Percentiles rank a stretch among this genome's conserved stretches.
phyloP scores from a whole-genome alignment of 257 asterid species.

The Solanum appendiculatum region DNA sequence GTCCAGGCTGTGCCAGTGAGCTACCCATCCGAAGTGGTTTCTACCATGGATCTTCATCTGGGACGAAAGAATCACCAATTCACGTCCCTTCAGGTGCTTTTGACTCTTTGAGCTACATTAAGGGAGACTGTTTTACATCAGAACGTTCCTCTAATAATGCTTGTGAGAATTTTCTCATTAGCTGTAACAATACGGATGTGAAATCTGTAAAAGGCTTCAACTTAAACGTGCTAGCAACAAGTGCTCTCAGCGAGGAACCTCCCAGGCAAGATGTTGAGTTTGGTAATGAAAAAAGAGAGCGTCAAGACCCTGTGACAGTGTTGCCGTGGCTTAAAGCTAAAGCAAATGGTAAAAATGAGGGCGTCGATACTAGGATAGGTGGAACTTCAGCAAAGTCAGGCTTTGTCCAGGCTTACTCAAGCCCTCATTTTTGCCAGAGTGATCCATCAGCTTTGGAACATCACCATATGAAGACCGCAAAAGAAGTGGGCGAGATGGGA shows the following conservation, averaged over 20 bases:
- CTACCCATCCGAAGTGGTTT: slow-evolving; percentile 27
- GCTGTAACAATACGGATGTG: slow-evolving; percentile 15
- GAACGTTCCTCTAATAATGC: slow-evolving; percentile 23
- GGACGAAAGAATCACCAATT: slow-evolving; percentile 29
- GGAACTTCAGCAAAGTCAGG: slow-evolving; percentile 7
- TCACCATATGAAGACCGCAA: slow-evolving; percentile 4
- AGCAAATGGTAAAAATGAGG: slow-evolving; percentile 18
- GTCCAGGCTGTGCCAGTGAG: slow-evolving; percentile 19
- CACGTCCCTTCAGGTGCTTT: slow-evolving; percentile 20
- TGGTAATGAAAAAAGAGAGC: slow-evolving; percentile 22
- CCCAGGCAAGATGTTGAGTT: slow-evolving; percentile 28
- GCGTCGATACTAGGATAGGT: slow-evolving; percentile 12
- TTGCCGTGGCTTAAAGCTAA: slow-evolving; percentile 76
- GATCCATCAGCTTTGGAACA: slow-evolving; percentile 14
- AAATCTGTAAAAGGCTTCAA: slow-evolving; percentile 48
- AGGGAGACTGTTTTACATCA: slow-evolving; percentile 20
- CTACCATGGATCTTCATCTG: slow-evolving; percentile 55
- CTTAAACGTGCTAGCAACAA: slow-evolving; percentile 48
- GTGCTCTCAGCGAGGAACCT: slow-evolving; percentile 29
- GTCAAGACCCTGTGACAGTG: slow-evolving; percentile 20
- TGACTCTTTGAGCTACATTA: slow-evolving; percentile 24
- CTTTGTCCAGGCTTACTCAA: slow-evolving; percentile 22
- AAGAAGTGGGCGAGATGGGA: slow-evolving; percentile 22
- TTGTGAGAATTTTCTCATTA: slow-evolving; percentile 14
- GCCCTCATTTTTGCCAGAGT: slow-evolving; percentile 1